Evolutionary conservation across 2,329 filamentous ascomycete species (phyloP).

Genomic region (Stagonosporopsis vannaccii): DNA sequence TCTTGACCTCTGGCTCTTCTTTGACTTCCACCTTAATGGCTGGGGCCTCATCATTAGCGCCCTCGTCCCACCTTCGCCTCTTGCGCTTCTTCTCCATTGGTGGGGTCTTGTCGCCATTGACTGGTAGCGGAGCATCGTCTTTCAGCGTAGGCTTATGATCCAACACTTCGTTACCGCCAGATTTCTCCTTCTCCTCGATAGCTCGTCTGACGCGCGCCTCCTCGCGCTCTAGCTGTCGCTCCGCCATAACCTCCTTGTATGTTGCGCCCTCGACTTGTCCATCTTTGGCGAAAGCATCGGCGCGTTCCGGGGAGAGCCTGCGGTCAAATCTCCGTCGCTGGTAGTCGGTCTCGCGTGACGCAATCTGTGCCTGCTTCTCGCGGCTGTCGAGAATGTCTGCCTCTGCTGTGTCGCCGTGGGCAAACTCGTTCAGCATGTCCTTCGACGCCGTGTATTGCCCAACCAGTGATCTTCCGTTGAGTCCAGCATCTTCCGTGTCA

Average conservation of each 20-base stretch:
- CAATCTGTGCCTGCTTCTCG: slow-evolving; percentile 89
- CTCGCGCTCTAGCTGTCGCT: slow-evolving; percentile 89
- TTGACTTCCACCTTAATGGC: slow-evolving; percentile 29
- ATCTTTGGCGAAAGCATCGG: slow-evolving; percentile 83
- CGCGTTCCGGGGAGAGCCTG: slow-evolving; percentile 79
- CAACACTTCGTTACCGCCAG: slow-evolving; percentile 64
- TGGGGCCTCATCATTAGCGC: slow-evolving; percentile 55
- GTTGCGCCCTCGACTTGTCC: slow-evolving; percentile 76
- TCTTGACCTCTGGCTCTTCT: slow-evolving; percentile 46
- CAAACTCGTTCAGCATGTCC: slow-evolving; percentile 93
- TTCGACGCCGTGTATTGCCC: slow-evolving; percentile 95
- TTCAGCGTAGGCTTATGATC: slow-evolving; percentile 79
- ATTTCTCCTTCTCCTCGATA: slow-evolving; percentile 77
- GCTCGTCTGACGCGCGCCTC: slow-evolving; percentile 84
- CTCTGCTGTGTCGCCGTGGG: slow-evolving; percentile 87
- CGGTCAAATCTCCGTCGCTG: slow-evolving; percentile 95
- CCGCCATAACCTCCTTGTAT: slow-evolving; percentile 90
- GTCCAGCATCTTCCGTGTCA: slow-evolving; percentile 74
- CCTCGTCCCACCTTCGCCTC: slow-evolving; percentile 95
- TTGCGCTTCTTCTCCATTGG: slow-evolving; percentile 67
- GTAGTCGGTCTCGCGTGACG: slow-evolving; percentile 94
- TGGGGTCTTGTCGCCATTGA: slow-evolving; percentile 74
- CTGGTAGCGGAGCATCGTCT: slow-evolving; percentile 69
- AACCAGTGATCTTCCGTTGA: slow-evolving; percentile 75
- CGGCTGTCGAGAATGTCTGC: slow-evolving; percentile 85